Percentiles rank a stretch among this genome's conserved stretches.
Evolutionary conservation across 2,329 filamentous ascomycete species (phyloP).

Genomic region (Hymenotorrendiella dingleyae): DNA sequence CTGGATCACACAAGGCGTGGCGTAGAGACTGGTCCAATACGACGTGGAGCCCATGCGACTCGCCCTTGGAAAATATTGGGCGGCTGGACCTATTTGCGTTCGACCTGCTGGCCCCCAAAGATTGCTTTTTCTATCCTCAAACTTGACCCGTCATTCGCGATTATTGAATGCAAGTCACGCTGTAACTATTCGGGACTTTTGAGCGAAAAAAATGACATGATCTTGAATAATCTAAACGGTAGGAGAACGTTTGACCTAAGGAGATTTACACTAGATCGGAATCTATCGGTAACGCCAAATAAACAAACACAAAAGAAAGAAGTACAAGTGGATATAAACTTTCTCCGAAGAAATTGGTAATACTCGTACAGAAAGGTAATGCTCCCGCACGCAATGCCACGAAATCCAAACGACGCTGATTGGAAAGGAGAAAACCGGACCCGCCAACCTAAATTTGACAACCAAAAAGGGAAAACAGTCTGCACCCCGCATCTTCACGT

Average conservation of each 20-base stretch:
- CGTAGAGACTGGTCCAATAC: conserved; percentile 6
- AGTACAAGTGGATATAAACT: too few relatives aligned
- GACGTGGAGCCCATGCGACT: conserved; percentile 3
- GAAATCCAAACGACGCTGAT: neutral
- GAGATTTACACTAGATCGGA: neutral
- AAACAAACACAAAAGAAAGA: neutral
- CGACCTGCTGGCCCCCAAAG: conserved; percentile 3
- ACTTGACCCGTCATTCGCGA: neutral
- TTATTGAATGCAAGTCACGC: conserved; percentile 1
- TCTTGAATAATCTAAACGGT: neutral
- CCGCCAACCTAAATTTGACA: neutral
- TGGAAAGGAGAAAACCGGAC: neutral
- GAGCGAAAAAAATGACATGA: neutral
- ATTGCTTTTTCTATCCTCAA: neutral
- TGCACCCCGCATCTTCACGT: too few relatives aligned
- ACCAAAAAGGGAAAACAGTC: too few relatives aligned
- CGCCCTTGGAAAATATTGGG: conserved; percentile 3
- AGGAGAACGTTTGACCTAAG: neutral
- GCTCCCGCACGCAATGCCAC: neutral
- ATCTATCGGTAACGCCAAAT: neutral
- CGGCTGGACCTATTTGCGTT: conserved; percentile 2
- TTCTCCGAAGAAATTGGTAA: too few relatives aligned
- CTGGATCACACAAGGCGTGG: conserved; percentile 5
- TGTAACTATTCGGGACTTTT: neutral
- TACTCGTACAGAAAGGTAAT: neutral